A percentile compares a stretch with the other conserved stretches of the same genome.
Conservation (phyloP, 768 basidiomycete species). For the Suillus alpinus region DNA sequence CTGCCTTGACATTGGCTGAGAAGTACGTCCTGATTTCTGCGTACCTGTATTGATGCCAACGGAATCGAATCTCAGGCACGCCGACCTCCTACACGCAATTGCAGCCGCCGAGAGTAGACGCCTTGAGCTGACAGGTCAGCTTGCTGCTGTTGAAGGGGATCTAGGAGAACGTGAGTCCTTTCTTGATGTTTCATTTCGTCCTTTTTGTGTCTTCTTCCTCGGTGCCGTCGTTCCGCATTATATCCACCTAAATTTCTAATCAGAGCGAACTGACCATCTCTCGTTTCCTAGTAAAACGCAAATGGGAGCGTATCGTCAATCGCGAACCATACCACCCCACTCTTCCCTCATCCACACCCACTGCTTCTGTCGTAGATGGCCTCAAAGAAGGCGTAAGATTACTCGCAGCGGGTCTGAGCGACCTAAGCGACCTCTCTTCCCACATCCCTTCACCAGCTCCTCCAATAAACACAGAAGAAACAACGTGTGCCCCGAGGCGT, state of each 20-base stretch:
- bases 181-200: neutral
- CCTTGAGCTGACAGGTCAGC: slow-evolving; percentile 75
- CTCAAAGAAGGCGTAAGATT: slow-evolving; percentile 66
- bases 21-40: slow-evolving; percentile 45
- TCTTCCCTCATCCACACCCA: neutral
- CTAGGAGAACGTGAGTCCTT: slow-evolving; percentile 52
- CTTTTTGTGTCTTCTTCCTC: neutral
- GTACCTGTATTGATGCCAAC: neutral
- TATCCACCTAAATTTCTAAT: neutral
- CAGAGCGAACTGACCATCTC: neutral
- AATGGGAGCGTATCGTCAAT: slow-evolving; percentile 80
- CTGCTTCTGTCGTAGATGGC: slow-evolving; percentile 48
- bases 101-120: slow-evolving; percentile 86
- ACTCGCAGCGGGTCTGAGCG: slow-evolving; percentile 45
- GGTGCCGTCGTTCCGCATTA: slow-evolving; percentile 1
- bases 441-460: slow-evolving; percentile 12
- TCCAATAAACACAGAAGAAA: slow-evolving; percentile 16
- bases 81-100: slow-evolving; percentile 78
- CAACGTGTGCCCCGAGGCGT: slow-evolving; percentile 15
- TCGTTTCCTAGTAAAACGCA: slow-evolving; percentile 59
- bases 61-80: slow-evolving; percentile 51
- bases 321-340: slow-evolving; percentile 25
- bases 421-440: slow-evolving; percentile 25
- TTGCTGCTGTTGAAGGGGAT: slow-evolving; percentile 70
- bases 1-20: slow-evolving; percentile 67